phyloP scores from a whole-genome alignment of 108 stramenopile genomes.

The Schizochytrium sp. region DNA sequence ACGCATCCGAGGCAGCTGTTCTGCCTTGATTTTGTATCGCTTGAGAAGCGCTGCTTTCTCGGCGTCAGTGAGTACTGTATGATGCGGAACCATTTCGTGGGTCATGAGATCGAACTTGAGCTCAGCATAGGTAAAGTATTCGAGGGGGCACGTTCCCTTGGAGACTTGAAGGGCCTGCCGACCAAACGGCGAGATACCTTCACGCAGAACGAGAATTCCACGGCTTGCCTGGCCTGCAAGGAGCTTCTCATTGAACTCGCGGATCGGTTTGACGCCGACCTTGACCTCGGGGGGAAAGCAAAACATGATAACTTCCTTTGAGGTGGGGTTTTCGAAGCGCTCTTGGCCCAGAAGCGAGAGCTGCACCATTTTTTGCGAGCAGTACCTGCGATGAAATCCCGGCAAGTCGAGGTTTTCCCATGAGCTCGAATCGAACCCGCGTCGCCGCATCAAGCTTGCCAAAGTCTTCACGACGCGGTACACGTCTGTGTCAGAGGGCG shows the following conservation, averaged over 20 bases:
- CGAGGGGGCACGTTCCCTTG: constrained; percentile 73
- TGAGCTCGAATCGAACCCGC: neutral
- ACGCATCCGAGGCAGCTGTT: constrained; percentile 93
- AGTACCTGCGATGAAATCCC: neutral
- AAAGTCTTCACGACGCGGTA: neutral
- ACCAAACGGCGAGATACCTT: constrained; percentile 85
- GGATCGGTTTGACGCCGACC: constrained; percentile 87
- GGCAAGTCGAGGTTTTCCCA: neutral
- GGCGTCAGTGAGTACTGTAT: constrained; percentile 74
- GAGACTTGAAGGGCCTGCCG: constrained; percentile 79
- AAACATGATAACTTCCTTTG: constrained; percentile 54
- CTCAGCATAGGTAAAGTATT: constrained; percentile 95
- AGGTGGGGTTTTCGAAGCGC: neutral
- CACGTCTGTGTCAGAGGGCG: neutral
- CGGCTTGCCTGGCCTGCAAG: constrained; percentile 63
- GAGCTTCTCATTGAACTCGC: constrained; percentile 80
- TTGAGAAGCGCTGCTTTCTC: constrained; percentile 88
- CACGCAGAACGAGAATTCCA: constrained; percentile 76
- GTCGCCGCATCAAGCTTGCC: neutral
- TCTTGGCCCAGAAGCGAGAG: neutral
- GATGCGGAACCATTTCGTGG: constrained; percentile 82
- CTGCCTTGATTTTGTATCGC: constrained; percentile 88
- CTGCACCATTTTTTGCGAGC: neutral
- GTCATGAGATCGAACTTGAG: constrained; percentile 95
- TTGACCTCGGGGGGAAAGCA: constrained; percentile 92